Evolutionary conservation across 371 early-diverging fungal genomes (phyloP).

Genomic region (Dentiscutata heterogama): DNA sequence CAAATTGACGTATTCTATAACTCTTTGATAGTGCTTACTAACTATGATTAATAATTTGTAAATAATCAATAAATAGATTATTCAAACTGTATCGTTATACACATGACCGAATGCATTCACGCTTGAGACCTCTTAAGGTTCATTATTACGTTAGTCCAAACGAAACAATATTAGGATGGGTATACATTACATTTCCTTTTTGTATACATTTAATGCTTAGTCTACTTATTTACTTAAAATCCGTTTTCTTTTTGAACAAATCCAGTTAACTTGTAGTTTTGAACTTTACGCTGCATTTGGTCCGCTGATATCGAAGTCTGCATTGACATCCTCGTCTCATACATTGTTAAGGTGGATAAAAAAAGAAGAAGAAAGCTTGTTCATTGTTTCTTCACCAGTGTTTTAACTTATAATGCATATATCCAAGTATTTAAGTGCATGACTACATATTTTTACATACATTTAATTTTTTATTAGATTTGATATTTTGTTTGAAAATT

Average conservation of each 20-base stretch:
- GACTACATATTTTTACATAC: too few species aligned
- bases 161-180: conserved; percentile 81
- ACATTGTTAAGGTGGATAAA: conserved; percentile 80
- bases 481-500: too few species aligned
- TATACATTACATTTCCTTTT: conserved; percentile 48
- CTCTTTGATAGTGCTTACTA: too few species aligned
- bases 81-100: conserved; percentile 73
- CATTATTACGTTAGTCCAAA: conserved; percentile 66
- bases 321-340: conserved; percentile 69
- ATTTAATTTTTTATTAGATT: too few species aligned
- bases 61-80: conserved; percentile 52
- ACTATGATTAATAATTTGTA: too few species aligned
- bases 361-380: conserved; percentile 74
- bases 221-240: not conserved
- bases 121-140: conserved; percentile 66
- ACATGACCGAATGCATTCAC: conserved; percentile 72
- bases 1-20: not conserved
- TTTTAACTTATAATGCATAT: not conserved
- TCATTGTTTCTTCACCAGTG: conserved; percentile 75
- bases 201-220: not conserved
- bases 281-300: conserved; percentile 82
- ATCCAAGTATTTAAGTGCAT: too few species aligned
- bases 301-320: conserved; percentile 72
- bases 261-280: conserved; percentile 72
- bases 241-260: not conserved